Conservation (phyloP, 2,329 filamentous ascomycete genomes). For the Dothideomycetidae sp. region DNA sequence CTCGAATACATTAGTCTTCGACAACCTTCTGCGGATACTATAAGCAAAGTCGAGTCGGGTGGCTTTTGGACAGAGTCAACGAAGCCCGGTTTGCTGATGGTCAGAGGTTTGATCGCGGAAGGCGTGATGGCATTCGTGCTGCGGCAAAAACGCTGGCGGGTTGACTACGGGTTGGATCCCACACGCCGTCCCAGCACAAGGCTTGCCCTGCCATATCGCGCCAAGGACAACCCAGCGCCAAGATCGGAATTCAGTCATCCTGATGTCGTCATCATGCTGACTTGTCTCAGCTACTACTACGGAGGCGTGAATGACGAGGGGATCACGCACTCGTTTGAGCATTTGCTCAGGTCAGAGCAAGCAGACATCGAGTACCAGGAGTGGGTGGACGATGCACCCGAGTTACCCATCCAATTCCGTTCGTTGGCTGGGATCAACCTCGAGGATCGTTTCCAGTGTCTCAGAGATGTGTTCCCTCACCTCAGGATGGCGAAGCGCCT, state of each 20-base stretch:
- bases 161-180: constrained; percentile 39
- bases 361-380: not conserved
- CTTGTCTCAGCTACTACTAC: constrained; percentile 55
- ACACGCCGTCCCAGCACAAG: constrained; percentile 32
- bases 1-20: not conserved
- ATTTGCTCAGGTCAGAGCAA: not conserved
- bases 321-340: constrained; percentile 19
- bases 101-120: constrained; percentile 49
- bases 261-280: constrained; percentile 50
- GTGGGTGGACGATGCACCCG: not conserved
- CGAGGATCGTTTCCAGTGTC: constrained; percentile 33
- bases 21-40: not conserved
- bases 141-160: constrained; percentile 48
- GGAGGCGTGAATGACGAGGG: constrained; percentile 38
- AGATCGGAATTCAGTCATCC: constrained; percentile 55
- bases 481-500: constrained; percentile 39
- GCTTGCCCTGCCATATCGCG: constrained; percentile 51
- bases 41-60: not conserved
- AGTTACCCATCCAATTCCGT: constrained; percentile 6
- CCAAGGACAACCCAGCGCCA: constrained; percentile 48
- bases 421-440: constrained; percentile 37
- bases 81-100: constrained; percentile 33
- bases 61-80: not conserved
- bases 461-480: not conserved
- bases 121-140: constrained; percentile 45